Evolutionary conservation across 2,329 filamentous ascomycete species (phyloP).

Genomic region (Colletotrichum karsti): DNA sequence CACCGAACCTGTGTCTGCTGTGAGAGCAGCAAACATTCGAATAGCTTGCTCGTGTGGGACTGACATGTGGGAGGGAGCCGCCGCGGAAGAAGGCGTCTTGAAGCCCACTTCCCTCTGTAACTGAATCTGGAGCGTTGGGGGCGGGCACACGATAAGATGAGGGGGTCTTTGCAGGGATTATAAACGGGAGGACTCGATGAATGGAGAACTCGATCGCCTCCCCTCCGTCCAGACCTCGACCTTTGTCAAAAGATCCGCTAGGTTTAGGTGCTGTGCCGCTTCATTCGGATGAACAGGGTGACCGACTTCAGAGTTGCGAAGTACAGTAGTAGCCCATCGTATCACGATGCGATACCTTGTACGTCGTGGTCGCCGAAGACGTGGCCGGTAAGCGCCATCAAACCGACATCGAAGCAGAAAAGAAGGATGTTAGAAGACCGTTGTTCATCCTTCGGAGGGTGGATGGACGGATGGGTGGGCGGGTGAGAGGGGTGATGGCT

Average conservation of each 20-base stretch:
- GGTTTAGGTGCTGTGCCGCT: neutral
- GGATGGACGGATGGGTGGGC: neutral
- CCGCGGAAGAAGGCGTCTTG: neutral
- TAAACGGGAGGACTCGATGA: neutral
- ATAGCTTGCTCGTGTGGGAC: neutral
- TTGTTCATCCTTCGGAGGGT: neutral
- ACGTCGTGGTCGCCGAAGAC: neutral
- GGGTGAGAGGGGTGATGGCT: no score
- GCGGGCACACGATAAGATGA: neutral
- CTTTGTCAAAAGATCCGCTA: neutral
- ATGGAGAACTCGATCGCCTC: neutral
- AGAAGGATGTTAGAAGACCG: constrained; percentile 1
- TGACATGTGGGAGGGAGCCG: constrained; percentile 2
- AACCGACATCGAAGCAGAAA: neutral
- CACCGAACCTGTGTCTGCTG: neutral
- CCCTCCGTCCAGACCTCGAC: neutral
- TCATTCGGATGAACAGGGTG: neutral
- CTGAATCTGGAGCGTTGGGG: neutral
- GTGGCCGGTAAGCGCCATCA: neutral
- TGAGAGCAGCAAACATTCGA: neutral
- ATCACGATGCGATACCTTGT: neutral
- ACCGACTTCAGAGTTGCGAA: no score
- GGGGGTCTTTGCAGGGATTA: neutral
- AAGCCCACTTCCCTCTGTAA: neutral
- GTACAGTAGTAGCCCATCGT: no score